Evolutionary conservation across 2,329 filamentous ascomycete genomes (phyloP).

Genomic region (Allantophomopsis cytisporea): DNA sequence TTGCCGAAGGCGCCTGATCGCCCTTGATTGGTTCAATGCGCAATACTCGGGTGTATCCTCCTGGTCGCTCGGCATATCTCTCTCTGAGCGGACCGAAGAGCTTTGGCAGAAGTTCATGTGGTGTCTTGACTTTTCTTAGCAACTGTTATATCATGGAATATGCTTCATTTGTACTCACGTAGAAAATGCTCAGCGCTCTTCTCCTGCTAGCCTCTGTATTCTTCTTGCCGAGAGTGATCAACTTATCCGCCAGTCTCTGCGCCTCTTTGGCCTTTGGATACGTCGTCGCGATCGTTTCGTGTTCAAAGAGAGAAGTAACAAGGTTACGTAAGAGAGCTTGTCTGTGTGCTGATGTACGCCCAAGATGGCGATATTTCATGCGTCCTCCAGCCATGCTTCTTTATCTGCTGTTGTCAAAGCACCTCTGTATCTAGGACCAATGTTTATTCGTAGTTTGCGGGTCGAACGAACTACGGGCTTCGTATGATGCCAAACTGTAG

Average conservation of each 20-base stretch:
- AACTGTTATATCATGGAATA: too few species aligned
- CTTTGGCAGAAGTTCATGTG: slow-evolving; percentile 62
- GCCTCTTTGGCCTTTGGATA: slow-evolving; percentile 97
- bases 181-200: slow-evolving; percentile 71
- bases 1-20: slow-evolving; percentile 80
- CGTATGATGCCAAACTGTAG: background rate
- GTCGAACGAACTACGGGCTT: background rate
- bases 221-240: slow-evolving; percentile 87
- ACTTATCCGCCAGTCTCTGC: slow-evolving; percentile 82
- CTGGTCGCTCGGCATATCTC: slow-evolving; percentile 67
- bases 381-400: slow-evolving; percentile 67
- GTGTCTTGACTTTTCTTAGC: slow-evolving; percentile 34
- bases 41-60: slow-evolving; percentile 90
- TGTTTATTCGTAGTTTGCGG: background rate
- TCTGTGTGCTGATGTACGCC: slow-evolving; percentile 74
- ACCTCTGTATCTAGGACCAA: background rate
- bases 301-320: slow-evolving; percentile 84
- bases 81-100: slow-evolving; percentile 72
- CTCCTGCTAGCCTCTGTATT: slow-evolving; percentile 72
- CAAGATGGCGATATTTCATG: slow-evolving; percentile 80
- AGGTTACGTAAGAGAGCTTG: slow-evolving; percentile 90
- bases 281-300: slow-evolving; percentile 90
- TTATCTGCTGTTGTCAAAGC: background rate
- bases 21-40: slow-evolving; percentile 78
- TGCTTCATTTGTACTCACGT: slow-evolving; percentile 39